Evolutionary conservation across 1,284 basidiomycete species (phyloP).

Genomic region (Sporisorium exsertum): DNA sequence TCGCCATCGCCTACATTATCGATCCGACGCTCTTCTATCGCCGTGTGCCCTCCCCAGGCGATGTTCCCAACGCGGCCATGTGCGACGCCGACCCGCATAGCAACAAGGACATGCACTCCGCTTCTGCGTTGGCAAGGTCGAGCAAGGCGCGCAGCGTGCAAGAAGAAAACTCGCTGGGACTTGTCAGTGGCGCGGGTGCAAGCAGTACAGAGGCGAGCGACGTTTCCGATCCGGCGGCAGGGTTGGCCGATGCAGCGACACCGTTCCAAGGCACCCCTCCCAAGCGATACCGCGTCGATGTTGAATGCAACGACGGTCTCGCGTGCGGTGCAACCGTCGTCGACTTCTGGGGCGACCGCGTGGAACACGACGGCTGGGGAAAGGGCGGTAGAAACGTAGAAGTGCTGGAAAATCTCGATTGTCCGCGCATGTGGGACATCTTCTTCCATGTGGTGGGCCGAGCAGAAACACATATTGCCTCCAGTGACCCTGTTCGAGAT

Average conservation of each 20-base stretch:
- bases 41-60: constrained; percentile 43
- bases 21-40: constrained; percentile 59
- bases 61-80: constrained; percentile 28
- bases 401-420: constrained; percentile 59
- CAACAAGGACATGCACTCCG: constrained; percentile 24
- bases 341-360: constrained; percentile 55
- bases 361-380: constrained; percentile 53
- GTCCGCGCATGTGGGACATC: constrained; percentile 54
- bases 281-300: constrained; percentile 55
- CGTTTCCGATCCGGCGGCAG: constrained; percentile 8
- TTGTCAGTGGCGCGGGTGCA: constrained; percentile 4
- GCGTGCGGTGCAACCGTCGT: constrained; percentile 61
- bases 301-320: constrained; percentile 51
- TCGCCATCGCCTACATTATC: constrained; percentile 61
- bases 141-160: not conserved
- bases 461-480: constrained; percentile 45
- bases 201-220: constrained; percentile 21
- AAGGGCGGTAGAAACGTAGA: constrained; percentile 56
- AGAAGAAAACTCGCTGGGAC: constrained; percentile 23
- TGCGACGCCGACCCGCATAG: constrained; percentile 43
- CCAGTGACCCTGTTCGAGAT: constrained; percentile 10
- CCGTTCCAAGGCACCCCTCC: constrained; percentile 18
- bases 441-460: constrained; percentile 57
- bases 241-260: not conserved
- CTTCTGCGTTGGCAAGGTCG: not conserved